phyloP scores from a whole-genome alignment of 495 filamentous ascomycete genomes.

The Aspergillus olivimuriae region DNA sequence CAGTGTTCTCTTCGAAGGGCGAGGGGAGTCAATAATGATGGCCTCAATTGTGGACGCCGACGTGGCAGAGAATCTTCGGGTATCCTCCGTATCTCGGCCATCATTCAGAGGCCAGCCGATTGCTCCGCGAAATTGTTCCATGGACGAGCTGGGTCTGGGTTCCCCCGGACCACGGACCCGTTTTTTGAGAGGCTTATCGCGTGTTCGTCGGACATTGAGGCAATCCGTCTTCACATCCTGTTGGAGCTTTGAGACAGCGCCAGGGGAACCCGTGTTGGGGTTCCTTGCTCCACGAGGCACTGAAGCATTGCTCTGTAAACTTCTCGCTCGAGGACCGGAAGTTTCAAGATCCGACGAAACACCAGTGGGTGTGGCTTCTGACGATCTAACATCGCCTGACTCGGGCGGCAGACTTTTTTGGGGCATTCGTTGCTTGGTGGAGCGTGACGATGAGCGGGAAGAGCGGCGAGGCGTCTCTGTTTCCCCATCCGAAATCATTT shows the following conservation, averaged over 20 bases:
- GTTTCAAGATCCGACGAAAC: not conserved
- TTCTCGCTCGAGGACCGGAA: no score
- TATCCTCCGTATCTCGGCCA: conserved; percentile 30
- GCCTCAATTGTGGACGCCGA: conserved; percentile 70
- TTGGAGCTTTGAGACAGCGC: no score
- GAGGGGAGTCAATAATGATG: conserved; percentile 58
- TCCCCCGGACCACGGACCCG: conserved; percentile 24
- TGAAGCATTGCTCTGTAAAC: no score
- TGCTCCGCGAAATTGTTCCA: conserved; percentile 33
- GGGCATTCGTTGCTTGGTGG: conserved; percentile 25
- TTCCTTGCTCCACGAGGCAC: no score
- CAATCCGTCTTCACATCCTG: no score
- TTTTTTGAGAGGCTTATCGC: conserved; percentile 30
- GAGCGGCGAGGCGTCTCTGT: conserved; percentile 45
- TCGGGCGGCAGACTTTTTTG: conserved; percentile 3
- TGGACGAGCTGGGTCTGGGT: conserved; percentile 20
- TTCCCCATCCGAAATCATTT: conserved; percentile 58
- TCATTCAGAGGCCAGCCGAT: conserved; percentile 39
- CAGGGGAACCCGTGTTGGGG: no score
- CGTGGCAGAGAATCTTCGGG: conserved; percentile 49
- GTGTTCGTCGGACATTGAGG: conserved; percentile 23
- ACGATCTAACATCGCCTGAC: not conserved
- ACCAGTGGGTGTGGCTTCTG: not conserved
- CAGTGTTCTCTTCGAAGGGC: conserved; percentile 44
- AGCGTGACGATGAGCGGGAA: conserved; percentile 19